Evolutionary conservation across 805 yeast genomes (phyloP), one percentile per base, ranked within the genome.

Genomic region (Teunomyces aglyptinius): DNA sequence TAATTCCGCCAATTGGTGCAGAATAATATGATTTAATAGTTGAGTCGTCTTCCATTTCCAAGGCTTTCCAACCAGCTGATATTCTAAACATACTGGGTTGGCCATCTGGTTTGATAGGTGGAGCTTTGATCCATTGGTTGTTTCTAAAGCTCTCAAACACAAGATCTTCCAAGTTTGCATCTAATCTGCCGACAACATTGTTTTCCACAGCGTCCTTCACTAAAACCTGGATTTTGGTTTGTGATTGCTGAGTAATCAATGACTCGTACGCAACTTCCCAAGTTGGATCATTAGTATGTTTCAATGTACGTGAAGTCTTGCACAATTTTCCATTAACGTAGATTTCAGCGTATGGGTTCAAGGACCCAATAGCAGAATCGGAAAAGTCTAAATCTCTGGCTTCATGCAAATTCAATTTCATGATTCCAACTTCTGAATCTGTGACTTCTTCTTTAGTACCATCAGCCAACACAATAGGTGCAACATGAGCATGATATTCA

Each of bases 361-460:
- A 65, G 46, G 75, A 64, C 26, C 81, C 83, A 46, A 75, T 49
- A 41, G 57, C 82, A 0, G 89, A 76, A 24, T 70, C 59, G 3
- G 81, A 62, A 13, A 68, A 58, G 55, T 83, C 86, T 59, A 87
- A 71, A 40, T 77, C 73, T 43, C 71, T 73, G 18, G 87, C 89
- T 49, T 78, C 78, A 49, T 83, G 82, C 42, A 87, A 64, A 8
- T 75, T 73, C 33, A 86, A 56, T 56, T 84, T 86, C 65, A 85
- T 68, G 48, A 87, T 82, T 71, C 94, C 95, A 43, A 82, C 80
- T 55, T 85, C 89, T n/a, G 83, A 65, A 44, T 81, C 85, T 8
- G 80, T 78, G 28, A 72, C 66, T 19, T 70, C 70, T 50, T 72
- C 77, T 51, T 70, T 74, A 3, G 75, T 64, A 32, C 82, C 83